Evolutionary conservation across 768 basidiomycete genomes (phyloP).

Genomic region (Lactifluus rugatus): DNA sequence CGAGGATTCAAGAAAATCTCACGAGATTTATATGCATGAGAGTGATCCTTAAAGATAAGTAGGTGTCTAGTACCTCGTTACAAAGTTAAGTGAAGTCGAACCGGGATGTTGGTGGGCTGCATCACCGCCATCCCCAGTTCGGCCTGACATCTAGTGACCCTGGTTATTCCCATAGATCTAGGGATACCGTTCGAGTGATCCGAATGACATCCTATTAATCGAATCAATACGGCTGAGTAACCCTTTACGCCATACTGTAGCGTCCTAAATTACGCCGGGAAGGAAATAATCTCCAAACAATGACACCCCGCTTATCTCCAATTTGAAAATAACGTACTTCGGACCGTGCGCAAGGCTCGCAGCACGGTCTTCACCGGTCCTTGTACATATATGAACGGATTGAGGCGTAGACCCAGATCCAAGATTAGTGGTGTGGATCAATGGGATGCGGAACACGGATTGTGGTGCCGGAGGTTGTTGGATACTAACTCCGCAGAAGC

Average conservation of each 20-base stretch:
- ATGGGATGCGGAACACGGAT: too few relatives aligned
- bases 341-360: not conserved
- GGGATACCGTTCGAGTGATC: not conserved
- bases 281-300: not conserved
- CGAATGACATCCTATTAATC: not conserved
- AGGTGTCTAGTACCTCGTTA: not conserved
- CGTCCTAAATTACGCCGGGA: not conserved
- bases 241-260: too few relatives aligned
- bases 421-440: too few relatives aligned
- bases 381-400: too few relatives aligned
- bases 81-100: not conserved
- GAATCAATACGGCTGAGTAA: not conserved
- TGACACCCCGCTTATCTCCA: not conserved
- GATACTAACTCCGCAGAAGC: too few relatives aligned
- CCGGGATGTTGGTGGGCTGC: not conserved
- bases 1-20: slow-evolving; percentile 21
- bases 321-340: not conserved
- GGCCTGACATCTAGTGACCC: not conserved
- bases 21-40: not conserved
- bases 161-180: not conserved
- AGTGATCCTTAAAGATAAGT: not conserved
- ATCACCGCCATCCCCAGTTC: slow-evolving; percentile 5
- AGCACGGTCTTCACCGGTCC: not conserved
- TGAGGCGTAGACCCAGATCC: too few relatives aligned
- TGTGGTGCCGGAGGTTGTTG: too few relatives aligned